Base-by-base conservation (phyloP, 164 flowering plant genomes). In the Vitis amurensis region DNA sequence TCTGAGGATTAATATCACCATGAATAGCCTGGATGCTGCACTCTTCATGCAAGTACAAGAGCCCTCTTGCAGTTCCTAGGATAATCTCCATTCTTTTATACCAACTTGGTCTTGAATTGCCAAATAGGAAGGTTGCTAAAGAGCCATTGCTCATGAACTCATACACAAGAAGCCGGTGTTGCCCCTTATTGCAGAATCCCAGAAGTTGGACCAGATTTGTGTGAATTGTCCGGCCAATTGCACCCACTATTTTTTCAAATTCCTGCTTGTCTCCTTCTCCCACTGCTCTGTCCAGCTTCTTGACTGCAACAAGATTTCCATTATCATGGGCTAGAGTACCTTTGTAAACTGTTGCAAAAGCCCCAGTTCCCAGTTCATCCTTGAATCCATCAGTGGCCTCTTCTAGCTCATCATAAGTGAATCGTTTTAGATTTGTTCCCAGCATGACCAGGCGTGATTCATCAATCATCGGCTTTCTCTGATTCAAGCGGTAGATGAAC, bases 331-430 rank as follows among this genome's bases (percentile, higher is more conserved):
- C 16, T 3, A 74, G 11, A 4, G 23, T 13, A 5, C 79, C 79
- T 68, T 68, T 76, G 50, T 76, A 76, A 12, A 76, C 78, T 3
- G 37, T 63, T 1, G 71, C 68, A 53, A 67, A 76, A 16, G 74
- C 67, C 11, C 78, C 78, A 13, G 37, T 76, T 12, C 78, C 78
- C 4, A 71, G 47, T 58, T 76, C 78, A 67, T 76, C 74, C 51
- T 49, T 63, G 55, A 76, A 76, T 0, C 60, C 68, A 10, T 50
- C 31, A 5, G 78, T 71, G 9, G 71, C 71, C 31, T 9, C 55
- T 56, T 9, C 59, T 1, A 76, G 78, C 16, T 76, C 69, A 10
- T 63, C 63, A 61, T 61, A 76, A 3, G 68, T 67, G 30, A 71
- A 76, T 9, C 11, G 1, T 1, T 61, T 64, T 14, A 71, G 59